Evolutionary conservation across 768 basidiomycete genomes (phyloP).

Genomic region (Leccinum olivaceopallidum): DNA sequence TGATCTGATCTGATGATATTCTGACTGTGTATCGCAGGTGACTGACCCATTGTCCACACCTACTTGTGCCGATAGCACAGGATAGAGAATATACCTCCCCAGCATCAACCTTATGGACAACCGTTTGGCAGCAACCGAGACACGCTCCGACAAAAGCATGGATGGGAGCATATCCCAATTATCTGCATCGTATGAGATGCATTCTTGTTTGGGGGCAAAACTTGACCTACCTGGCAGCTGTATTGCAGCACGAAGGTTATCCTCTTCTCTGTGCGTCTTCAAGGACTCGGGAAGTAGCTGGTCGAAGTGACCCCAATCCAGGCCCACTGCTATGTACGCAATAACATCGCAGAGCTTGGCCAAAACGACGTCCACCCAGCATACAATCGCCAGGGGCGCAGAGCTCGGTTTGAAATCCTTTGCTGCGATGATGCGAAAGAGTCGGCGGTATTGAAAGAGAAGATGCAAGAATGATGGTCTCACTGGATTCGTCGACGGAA

Average conservation of each 20-base stretch:
- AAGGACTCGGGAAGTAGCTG: conserved; percentile 30
- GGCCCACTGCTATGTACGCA: conserved; percentile 32
- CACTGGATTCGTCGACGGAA: conserved; percentile 26
- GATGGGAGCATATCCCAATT: conserved; percentile 50
- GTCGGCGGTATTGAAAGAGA: conserved; percentile 54
- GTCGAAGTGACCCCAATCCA: conserved; percentile 12
- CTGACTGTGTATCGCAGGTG: background rate
- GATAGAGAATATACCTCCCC: conserved; percentile 53
- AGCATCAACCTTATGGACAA: conserved; percentile 57
- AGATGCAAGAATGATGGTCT: conserved; percentile 31
- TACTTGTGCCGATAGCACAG: conserved; percentile 31
- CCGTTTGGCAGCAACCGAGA: conserved; percentile 63
- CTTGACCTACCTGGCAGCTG: conserved; percentile 62
- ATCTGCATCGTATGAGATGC: conserved; percentile 38
- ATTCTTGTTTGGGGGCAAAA: background rate
- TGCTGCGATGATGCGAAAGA: conserved; percentile 47
- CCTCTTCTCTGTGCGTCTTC: conserved; percentile 46
- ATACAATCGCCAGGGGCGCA: conserved; percentile 42
- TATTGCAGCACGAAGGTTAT: conserved; percentile 55
- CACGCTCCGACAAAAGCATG: conserved; percentile 46
- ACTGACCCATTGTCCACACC: conserved; percentile 25
- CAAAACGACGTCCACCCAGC: conserved; percentile 66
- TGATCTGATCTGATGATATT: background rate
- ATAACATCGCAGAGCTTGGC: conserved; percentile 48
- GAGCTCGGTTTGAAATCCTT: conserved; percentile 27